phyloP scores from a whole-genome alignment of 2,329 filamentous ascomycete species.

The Xylariaceae sp. region DNA sequence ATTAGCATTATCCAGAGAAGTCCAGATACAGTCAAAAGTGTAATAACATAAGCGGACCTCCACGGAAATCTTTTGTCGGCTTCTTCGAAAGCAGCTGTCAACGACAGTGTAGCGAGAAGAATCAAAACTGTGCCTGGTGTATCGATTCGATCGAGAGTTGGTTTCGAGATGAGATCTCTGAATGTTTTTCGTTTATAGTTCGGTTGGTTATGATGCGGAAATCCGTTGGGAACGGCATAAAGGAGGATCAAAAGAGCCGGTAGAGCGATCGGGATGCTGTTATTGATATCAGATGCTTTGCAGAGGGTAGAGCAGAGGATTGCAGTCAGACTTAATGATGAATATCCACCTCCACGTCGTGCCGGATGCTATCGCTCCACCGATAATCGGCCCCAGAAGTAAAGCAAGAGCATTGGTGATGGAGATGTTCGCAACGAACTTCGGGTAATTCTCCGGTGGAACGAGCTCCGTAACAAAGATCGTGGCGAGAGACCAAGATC shows the following conservation, averaged over 20 bases:
- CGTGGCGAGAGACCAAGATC: slow-evolving; percentile 12
- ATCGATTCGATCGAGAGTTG: slow-evolving; percentile 10
- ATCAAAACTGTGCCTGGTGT: slow-evolving; percentile 17
- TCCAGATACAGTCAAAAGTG: slow-evolving; percentile 13
- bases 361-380: slow-evolving; percentile 17
- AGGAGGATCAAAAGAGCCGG: slow-evolving; percentile 1
- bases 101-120: slow-evolving; percentile 12
- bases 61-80: slow-evolving; percentile 18
- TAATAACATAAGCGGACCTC: slow-evolving; percentile 22
- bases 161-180: background rate
- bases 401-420: slow-evolving; percentile 12
- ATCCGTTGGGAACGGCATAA: slow-evolving; percentile 5
- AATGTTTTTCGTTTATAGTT: background rate
- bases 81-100: slow-evolving; percentile 20
- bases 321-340: slow-evolving; percentile 19
- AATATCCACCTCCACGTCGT: slow-evolving; percentile 26
- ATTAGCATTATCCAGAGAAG: slow-evolving; percentile 15
- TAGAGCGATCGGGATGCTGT: slow-evolving; percentile 9
- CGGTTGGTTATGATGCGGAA: slow-evolving; percentile 7
- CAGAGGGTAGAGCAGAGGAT: too few relatives aligned
- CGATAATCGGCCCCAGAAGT: slow-evolving; percentile 21
- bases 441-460: slow-evolving; percentile 14
- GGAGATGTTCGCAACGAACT: slow-evolving; percentile 10
- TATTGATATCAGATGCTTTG: background rate
- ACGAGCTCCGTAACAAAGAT: slow-evolving; percentile 19